These are phyloP conservation scores for Kurtzmaniella quercitrusa DNA, from an alignment of 1,139 yeast genomes.

Conservation along the genomic window DNA sequence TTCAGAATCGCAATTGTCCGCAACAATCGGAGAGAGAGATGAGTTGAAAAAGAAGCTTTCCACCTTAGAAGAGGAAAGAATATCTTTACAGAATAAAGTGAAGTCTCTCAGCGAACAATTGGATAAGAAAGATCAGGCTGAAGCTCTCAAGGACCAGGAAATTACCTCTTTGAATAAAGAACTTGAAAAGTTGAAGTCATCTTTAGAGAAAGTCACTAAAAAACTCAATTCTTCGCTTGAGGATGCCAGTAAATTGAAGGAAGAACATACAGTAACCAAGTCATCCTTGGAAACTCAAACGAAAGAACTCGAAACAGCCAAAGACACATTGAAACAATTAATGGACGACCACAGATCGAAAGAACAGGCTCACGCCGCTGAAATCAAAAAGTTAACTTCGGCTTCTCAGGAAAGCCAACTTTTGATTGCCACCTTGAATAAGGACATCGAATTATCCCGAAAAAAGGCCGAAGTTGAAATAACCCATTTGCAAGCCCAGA, in stretches of 20 bases:
- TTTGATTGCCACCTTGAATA: neutral
- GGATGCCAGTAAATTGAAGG: neutral
- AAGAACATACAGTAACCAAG: neutral
- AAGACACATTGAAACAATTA: neutral
- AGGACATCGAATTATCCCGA: neutral
- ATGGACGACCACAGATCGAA: neutral
- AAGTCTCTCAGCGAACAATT: slow-evolving; percentile 27
- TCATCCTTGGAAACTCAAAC: neutral
- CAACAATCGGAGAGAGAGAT: neutral
- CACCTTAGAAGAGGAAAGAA: neutral
- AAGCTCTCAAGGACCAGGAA: neutral
- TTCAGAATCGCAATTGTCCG: neutral
- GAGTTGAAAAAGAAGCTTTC: neutral
- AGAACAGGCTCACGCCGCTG: neutral
- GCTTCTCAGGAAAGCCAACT: neutral
- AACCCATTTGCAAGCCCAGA: neutral
- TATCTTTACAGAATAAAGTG: slow-evolving; percentile 25
- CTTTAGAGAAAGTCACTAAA: neutral
- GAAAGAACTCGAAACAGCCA: neutral
- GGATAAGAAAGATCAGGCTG: neutral
- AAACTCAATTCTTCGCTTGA: neutral
- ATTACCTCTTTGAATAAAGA: neutral
- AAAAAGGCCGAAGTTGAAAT: neutral
- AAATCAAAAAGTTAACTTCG: neutral
- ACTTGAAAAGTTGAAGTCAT: neutral